Conservation (phyloP, 176 grass and related monocot species). For the Triticum timopheevii region DNA sequence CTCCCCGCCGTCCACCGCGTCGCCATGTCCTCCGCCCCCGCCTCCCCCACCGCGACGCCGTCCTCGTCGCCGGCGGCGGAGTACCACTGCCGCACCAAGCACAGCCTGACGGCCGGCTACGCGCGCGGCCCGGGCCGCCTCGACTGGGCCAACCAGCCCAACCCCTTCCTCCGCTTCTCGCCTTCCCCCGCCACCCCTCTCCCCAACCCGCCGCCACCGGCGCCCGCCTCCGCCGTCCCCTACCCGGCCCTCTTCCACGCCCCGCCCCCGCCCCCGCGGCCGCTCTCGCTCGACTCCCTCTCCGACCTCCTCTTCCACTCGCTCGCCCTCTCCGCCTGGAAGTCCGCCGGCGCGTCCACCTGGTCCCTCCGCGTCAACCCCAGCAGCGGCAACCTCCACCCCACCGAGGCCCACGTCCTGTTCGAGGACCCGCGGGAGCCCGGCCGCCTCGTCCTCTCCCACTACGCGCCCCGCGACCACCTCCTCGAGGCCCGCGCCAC, state of each 20-base stretch:
- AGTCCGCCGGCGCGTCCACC: slow-evolving; percentile 66
- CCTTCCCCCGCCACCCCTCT: slow-evolving; percentile 40
- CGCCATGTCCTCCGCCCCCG: slow-evolving; percentile 43
- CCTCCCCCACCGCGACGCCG: background rate
- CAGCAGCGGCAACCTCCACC: slow-evolving; percentile 94
- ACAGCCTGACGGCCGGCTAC: slow-evolving; percentile 78
- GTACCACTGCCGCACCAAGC: slow-evolving; percentile 89
- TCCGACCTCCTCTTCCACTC: slow-evolving; percentile 83
- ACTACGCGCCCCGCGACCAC: slow-evolving; percentile 84
- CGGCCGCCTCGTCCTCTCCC: slow-evolving; percentile 41
- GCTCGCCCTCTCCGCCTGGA: slow-evolving; percentile 92
- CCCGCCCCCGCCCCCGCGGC: slow-evolving; percentile 27
- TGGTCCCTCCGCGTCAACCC: slow-evolving; percentile 97
- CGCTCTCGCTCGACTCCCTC: slow-evolving; percentile 49
- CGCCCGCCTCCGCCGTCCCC: background rate
- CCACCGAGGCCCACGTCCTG: slow-evolving; percentile 81
- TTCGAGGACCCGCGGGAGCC: slow-evolving; percentile 26
- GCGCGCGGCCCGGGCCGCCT: slow-evolving; percentile 78
- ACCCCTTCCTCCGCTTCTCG: slow-evolving; percentile 85
- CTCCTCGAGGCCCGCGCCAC: slow-evolving; percentile 62
- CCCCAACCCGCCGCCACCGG: slow-evolving; percentile 35
- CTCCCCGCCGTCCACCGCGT: background rate
- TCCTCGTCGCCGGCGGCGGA: slow-evolving; percentile 35
- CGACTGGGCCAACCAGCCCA: slow-evolving; percentile 95
- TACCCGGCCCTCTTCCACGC: slow-evolving; percentile 40